Conservation (phyloP, 768 basidiomycete genomes). For the Auricularia sp. region DNA sequence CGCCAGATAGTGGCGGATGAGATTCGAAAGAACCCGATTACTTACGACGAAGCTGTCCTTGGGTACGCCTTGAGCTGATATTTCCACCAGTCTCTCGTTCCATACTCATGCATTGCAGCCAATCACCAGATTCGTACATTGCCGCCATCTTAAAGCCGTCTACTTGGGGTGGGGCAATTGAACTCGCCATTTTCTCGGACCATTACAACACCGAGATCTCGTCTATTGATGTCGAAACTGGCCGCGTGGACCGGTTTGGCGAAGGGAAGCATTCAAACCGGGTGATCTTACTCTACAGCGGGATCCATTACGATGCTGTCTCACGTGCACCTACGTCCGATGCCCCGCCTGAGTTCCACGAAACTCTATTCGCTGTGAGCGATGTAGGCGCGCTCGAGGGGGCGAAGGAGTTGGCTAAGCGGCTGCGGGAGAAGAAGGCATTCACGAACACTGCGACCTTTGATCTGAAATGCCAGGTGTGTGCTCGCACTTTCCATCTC, state of each 20-base stretch:
- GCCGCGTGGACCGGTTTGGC: constrained; percentile 74
- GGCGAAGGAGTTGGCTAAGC: constrained; percentile 58
- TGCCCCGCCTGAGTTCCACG: constrained; percentile 81
- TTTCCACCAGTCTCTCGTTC: constrained; percentile 7
- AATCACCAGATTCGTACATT: constrained; percentile 60
- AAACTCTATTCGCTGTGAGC: constrained; percentile 65
- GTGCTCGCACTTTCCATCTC: constrained; percentile 12
- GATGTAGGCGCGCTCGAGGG: constrained; percentile 41
- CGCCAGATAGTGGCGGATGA: constrained; percentile 76
- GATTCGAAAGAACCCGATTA: constrained; percentile 58
- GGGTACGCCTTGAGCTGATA: constrained; percentile 41
- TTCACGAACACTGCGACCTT: constrained; percentile 90
- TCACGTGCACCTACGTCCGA: constrained; percentile 68
- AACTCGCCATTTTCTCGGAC: constrained; percentile 67
- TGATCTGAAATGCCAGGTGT: constrained; percentile 77
- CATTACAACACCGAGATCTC: constrained; percentile 81
- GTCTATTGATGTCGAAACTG: constrained; percentile 86
- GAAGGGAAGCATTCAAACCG: constrained; percentile 33
- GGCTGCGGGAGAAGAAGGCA: constrained; percentile 65
- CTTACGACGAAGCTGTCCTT: constrained; percentile 76
- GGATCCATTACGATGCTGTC: constrained; percentile 93
- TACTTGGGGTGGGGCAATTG: constrained; percentile 95
- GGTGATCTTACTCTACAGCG: constrained; percentile 81
- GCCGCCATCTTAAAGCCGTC: constrained; percentile 65
- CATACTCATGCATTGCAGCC: constrained; percentile 30